These are phyloP conservation scores for Auricularia auricula-judae DNA, from an alignment of 768 basidiomycete genomes.

Conservation along the genomic window DNA sequence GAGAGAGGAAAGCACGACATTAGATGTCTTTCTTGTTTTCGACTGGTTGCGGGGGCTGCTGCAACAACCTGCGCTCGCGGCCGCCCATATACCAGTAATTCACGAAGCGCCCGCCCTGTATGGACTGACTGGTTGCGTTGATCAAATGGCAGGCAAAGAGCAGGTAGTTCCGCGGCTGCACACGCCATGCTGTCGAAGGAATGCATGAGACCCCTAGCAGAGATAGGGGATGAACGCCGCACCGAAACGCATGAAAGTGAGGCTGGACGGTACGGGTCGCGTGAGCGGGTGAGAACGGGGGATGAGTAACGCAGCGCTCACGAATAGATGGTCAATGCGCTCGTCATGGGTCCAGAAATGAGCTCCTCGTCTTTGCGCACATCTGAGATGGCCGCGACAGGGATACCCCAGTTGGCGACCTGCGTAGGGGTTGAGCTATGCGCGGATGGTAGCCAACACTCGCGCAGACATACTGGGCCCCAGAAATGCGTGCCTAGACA, in stretches of 20 bases:
- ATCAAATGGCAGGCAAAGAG: conserved; percentile 90
- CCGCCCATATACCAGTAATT: conserved; percentile 91
- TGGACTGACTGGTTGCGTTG: conserved; percentile 74
- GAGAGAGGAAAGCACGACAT: neutral
- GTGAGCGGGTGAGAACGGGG: neutral
- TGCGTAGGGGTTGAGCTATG: conserved; percentile 18
- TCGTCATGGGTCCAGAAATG: conserved; percentile 95
- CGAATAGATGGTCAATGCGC: conserved; percentile 86
- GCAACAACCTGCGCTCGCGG: conserved; percentile 46
- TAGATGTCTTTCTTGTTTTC: neutral
- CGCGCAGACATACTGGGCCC: conserved; percentile 70
- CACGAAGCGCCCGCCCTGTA: conserved; percentile 76
- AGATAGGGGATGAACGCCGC: conserved; percentile 17
- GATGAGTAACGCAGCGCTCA: conserved; percentile 34
- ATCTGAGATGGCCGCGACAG: conserved; percentile 86
- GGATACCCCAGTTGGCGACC: conserved; percentile 98
- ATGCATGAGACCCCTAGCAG: neutral
- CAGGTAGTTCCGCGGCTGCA: conserved; percentile 92
- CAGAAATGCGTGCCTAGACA: conserved; percentile 87
- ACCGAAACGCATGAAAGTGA: conserved; percentile 96
- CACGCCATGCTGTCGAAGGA: conserved; percentile 65
- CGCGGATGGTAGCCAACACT: neutral
- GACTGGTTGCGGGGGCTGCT: neutral
- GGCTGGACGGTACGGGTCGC: conserved; percentile 31
- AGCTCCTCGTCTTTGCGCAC: conserved; percentile 87